Percentiles rank a stretch among this genome's conserved stretches.
These are phyloP conservation scores for Metschnikowia lachancei DNA, from an alignment of 805 yeast species.

Conservation along the genomic window DNA sequence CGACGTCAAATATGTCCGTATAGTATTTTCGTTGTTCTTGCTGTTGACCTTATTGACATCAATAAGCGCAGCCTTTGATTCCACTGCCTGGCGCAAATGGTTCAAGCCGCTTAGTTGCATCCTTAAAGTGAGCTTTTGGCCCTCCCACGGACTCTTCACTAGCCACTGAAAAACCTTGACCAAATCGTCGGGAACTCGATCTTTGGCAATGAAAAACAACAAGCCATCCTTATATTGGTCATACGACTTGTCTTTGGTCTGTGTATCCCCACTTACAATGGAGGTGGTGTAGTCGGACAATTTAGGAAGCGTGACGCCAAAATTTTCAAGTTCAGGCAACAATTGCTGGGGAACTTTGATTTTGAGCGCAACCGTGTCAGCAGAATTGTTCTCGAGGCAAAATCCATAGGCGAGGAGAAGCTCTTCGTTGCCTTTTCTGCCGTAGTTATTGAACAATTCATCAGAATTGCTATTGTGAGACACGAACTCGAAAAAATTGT, in stretches of 20 bases:
- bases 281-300: slow-evolving; percentile 41
- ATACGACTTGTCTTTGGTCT: slow-evolving; percentile 7
- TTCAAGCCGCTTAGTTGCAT: slow-evolving; percentile 60
- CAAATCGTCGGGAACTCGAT: slow-evolving; percentile 43
- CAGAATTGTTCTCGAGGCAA: slow-evolving; percentile 52
- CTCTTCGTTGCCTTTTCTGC: slow-evolving; percentile 84
- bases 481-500: slow-evolving; percentile 38
- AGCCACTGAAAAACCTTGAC: slow-evolving; percentile 54
- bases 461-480: slow-evolving; percentile 34
- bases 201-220: slow-evolving; percentile 39
- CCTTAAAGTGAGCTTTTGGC: slow-evolving; percentile 42
- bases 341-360: slow-evolving; percentile 48
- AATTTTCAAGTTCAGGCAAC: slow-evolving; percentile 28
- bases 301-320: slow-evolving; percentile 40
- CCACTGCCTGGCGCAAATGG: slow-evolving; percentile 50
- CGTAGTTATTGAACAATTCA: slow-evolving; percentile 72
- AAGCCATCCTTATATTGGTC: slow-evolving; percentile 30
- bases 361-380: slow-evolving; percentile 59
- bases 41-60: slow-evolving; percentile 21
- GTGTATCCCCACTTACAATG: slow-evolving; percentile 16
- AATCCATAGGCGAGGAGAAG: slow-evolving; percentile 82
- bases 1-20: slow-evolving; percentile 46
- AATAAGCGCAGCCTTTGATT: slow-evolving; percentile 45
- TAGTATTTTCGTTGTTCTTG: slow-evolving; percentile 19
- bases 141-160: slow-evolving; percentile 50